Evolutionary conservation across 202 grass and related monocot species (phyloP), one percentile per base, ranked within the genome.

Genomic region (Saccharum hybrid): DNA sequence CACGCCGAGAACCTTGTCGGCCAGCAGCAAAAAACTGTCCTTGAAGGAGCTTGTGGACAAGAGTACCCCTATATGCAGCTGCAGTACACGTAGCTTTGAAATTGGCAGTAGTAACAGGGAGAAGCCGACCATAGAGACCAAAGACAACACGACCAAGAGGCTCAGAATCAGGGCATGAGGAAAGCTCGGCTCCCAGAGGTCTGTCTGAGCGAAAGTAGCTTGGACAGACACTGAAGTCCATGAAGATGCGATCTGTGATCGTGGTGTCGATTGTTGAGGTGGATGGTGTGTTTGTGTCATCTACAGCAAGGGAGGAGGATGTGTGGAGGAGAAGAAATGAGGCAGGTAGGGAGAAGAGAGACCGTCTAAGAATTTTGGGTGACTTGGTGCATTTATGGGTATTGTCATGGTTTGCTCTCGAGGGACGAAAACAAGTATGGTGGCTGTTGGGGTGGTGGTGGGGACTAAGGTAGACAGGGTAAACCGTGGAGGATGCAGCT

Each of bases 21-120:
- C 95, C 95, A 49, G 88, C 92, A 75, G 90, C 84, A 69, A 98
- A 98, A 85, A 98, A 94, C 51, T 91, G 95, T 61, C 95, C 95
- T 23, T 88, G 87, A 62, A 90, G 69, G 68, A 98, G 87, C 83
- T 98, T 98, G 66, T 98, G 95, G 64, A 98, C 85, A 75, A 98
- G 90, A 6, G 92, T 91, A 9, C 95, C 95, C 41, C 85, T 87
- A 73, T 98, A 98, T 78, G 95, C 83, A 75, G 90, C 80, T 66
- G 92, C 40, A 45, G 82, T 82, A 81, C 92, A 98, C 26, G 80
- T 86, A 74, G 80, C 66, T 74, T 92, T 94, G 73, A 98, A 98
- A 75, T 98, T 98, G 43, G 88, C 63, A 77, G 82, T 80, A 42
- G 95, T 98, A 67, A 91, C 46, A 10, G 95, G 95, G 72, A 93